Percentiles rank a stretch among this genome's conserved stretches.
Evolutionary conservation across 2,329 filamentous ascomycete species (phyloP).

Genomic region (Verticillium klebahnii): DNA sequence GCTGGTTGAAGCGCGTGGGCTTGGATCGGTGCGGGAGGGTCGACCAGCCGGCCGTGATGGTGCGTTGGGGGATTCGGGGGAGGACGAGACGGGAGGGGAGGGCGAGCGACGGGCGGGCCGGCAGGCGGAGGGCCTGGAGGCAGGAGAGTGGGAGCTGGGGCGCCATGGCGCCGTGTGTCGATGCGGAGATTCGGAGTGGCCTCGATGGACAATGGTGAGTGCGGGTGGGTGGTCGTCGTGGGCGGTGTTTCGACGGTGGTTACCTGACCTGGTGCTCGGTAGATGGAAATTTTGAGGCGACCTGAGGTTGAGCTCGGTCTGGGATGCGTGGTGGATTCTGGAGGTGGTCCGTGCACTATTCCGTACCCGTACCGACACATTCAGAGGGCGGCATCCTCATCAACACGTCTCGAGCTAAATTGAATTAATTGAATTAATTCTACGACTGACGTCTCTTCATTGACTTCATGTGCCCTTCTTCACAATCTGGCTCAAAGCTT

Average conservation of each 20-base stretch:
- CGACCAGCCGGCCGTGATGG: conserved; percentile 57
- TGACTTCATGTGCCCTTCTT: no score
- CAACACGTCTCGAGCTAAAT: no score
- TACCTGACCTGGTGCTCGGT: neutral
- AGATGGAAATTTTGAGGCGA: conserved; percentile 10
- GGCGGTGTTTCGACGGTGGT: neutral
- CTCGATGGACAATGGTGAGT: neutral
- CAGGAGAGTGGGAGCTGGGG: conserved; percentile 13
- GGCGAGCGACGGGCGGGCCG: conserved; percentile 5
- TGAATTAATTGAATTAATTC: no score
- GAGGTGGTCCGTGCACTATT: conserved; percentile 7
- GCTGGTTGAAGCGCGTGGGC: conserved; percentile 56
- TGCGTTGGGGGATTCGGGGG: conserved; percentile 39
- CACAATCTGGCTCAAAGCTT: no score
- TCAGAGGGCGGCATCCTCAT: no score
- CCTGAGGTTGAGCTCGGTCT: conserved; percentile 8
- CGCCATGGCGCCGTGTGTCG: conserved; percentile 8
- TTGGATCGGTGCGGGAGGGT: conserved; percentile 48
- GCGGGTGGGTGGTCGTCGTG: neutral
- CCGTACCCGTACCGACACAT: no score
- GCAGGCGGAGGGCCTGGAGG: conserved; percentile 10
- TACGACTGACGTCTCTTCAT: no score
- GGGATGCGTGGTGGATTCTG: conserved; percentile 4
- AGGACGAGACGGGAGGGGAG: conserved; percentile 27
- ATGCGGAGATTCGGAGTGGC: neutral